Evolutionary conservation across 371 early-diverging fungal genomes (phyloP), one percentile per base, ranked within the genome.

Genomic region (Mucor indicus): DNA sequence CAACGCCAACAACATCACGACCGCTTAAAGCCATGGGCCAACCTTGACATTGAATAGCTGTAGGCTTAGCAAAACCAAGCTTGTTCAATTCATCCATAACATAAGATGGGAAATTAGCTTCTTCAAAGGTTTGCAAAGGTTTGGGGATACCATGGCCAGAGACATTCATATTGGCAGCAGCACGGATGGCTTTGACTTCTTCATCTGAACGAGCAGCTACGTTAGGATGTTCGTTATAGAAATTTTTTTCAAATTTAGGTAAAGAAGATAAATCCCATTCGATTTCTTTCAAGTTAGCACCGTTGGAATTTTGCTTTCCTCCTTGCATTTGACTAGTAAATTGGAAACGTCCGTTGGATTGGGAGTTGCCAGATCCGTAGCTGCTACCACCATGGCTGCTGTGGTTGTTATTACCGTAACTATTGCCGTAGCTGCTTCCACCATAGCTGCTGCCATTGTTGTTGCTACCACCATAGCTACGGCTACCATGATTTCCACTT

Each of bases 1-100:
- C 99, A 55, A 99, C 89, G 55, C 95, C 96, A 24, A 99, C 98
- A 69, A 99, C 90, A 72, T 99, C 97, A 50, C 98, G 83, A 48
- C 99, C 99, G 36, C 87, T 87, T 29, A 99, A 83, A 11, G 99
- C 98, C 98, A 98, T 97, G 9, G 99, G 98, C 98, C 98, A 98
- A 42, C 99, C 99, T 69, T 99, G 99, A 20, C 95, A 88, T 78
- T 99, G 99, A 61, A 99, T 99, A 29, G 97, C 77, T 1, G 99
- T 99, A 23, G 99, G 99, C 4, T 73, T 70, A 19, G 77, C 71
- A 76, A 95, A 99, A 1, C 96, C 95, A 42, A 89, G 83, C 37
- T 83, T 80, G 29, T 71, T 52, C 35, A 99, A 84, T 63, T 93
- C 93, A 43, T 85, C 78, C 60, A 98, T 77, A 19, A 99, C 85